phyloP scores from a whole-genome alignment of 345 rosid genomes.

The Raphanus raphanistrum region DNA sequence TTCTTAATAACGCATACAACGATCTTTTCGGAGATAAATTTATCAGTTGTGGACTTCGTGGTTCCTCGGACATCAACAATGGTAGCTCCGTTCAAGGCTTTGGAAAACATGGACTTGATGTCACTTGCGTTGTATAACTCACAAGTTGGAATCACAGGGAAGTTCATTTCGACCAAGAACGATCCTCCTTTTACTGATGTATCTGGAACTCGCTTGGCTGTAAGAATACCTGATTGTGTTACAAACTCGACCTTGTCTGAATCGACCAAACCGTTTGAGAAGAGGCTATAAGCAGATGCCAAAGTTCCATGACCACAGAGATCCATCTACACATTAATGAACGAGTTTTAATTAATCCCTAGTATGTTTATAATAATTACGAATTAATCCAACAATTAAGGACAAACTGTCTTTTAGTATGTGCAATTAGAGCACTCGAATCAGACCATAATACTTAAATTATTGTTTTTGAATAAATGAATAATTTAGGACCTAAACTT shows the following conservation, averaged over 20 bases:
- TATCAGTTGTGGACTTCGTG: conserved; percentile 28
- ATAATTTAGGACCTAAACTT: too few relatives aligned
- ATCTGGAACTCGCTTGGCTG: conserved; percentile 51
- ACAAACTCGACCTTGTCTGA: conserved; percentile 59
- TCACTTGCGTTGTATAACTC: conserved; percentile 40
- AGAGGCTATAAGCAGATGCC: conserved; percentile 69
- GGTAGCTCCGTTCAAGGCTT: conserved; percentile 54
- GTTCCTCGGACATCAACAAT: conserved; percentile 50
- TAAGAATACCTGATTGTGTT: conserved; percentile 62
- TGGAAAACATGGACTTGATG: conserved; percentile 40
- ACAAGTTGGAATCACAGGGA: conserved; percentile 45
- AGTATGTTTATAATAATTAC: neutral
- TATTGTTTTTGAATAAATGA: too few relatives aligned
- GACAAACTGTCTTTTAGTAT: too few relatives aligned
- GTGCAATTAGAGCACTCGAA: too few relatives aligned
- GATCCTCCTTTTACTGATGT: conserved; percentile 30
- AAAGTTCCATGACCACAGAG: conserved; percentile 84
- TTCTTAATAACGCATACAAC: neutral
- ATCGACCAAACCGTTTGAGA: conserved; percentile 50
- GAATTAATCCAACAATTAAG: neutral
- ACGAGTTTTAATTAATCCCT: neutral
- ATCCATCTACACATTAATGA: conserved; percentile 37
- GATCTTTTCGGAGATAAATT: conserved; percentile 26
- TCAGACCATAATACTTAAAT: too few relatives aligned
- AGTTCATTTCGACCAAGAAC: conserved; percentile 51